Evolutionary conservation across 768 basidiomycete genomes (phyloP).

Genomic region (Xanthoconium stramineum): DNA sequence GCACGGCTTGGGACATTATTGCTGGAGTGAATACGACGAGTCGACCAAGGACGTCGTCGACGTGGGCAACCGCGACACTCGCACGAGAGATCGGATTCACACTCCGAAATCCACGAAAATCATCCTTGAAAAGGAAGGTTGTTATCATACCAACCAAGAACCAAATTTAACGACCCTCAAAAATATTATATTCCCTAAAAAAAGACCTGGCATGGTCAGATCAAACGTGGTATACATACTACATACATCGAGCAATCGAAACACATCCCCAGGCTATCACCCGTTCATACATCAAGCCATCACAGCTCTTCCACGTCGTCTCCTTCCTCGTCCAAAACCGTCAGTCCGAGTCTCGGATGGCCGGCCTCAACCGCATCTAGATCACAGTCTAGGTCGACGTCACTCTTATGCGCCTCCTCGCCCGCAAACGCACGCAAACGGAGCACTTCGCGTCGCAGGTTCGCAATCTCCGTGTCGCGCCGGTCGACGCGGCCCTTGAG

Average conservation of each 20-base stretch:
- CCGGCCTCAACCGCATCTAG: constrained; percentile 28
- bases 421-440: constrained; percentile 45
- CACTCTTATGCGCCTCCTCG: constrained; percentile 19
- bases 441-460: constrained; percentile 62
- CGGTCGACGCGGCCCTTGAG: constrained; percentile 76
- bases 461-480: constrained; percentile 73
- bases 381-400: constrained; percentile 29
- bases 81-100: constrained; percentile 2
- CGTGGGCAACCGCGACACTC: background rate
- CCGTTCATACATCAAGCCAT: background rate
- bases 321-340: constrained; percentile 30
- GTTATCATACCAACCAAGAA: background rate
- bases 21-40: background rate
- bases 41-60: background rate
- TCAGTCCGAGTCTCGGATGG: constrained; percentile 18
- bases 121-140: constrained; percentile 19
- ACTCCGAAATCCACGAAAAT: constrained; percentile 28
- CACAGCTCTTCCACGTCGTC: constrained; percentile 30
- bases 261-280: background rate
- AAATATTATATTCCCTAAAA: background rate
- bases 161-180: background rate
- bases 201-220: constrained; percentile 4
- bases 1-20: constrained; percentile 16
- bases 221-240: constrained; percentile 7
- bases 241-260: constrained; percentile 1